Percentiles rank a stretch among this genome's conserved stretches.
These are phyloP conservation scores for Cardiospermum halicacabum DNA, from an alignment of 345 rosid genomes.

Conservation along the genomic window DNA sequence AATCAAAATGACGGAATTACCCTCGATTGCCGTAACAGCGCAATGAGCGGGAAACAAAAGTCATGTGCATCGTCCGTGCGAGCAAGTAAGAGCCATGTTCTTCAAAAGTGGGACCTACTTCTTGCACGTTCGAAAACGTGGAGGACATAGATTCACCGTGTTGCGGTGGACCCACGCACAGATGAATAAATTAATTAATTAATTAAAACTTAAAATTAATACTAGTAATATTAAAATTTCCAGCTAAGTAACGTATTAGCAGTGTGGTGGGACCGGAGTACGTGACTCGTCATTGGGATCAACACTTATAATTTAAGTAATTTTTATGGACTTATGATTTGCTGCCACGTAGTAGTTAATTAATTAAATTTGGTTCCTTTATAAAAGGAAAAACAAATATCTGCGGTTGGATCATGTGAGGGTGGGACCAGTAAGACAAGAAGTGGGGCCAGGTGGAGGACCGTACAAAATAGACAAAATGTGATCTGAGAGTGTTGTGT, in stretches of 20 bases:
- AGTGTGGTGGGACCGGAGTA: slow-evolving; percentile 19
- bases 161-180: slow-evolving; percentile 27
- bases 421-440: not conserved
- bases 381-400: not conserved
- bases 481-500: slow-evolving; percentile 7
- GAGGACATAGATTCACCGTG: slow-evolving; percentile 23
- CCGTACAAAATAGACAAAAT: slow-evolving; percentile 23
- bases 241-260: slow-evolving; percentile 24
- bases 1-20: not conserved
- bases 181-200: slow-evolving; percentile 15
- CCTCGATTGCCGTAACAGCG: slow-evolving; percentile 25
- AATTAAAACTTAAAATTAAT: too few relatives aligned
- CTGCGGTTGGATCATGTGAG: slow-evolving; percentile 6
- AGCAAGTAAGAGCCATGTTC: slow-evolving; percentile 40
- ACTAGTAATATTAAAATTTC: too few relatives aligned
- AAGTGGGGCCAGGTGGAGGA: slow-evolving; percentile 14
- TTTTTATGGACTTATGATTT: slow-evolving; percentile 1
- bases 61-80: slow-evolving; percentile 64
- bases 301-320: not conserved
- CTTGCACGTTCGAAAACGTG: slow-evolving; percentile 23
- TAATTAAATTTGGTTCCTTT: not conserved
- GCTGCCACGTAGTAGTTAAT: slow-evolving; percentile 21
- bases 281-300: slow-evolving; percentile 52
- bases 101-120: slow-evolving; percentile 34
- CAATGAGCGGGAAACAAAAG: slow-evolving; percentile 21